These are phyloP conservation scores for Aegilops tauschii DNA, from an alignment of 176 grass and related monocot species.

Conservation along the genomic window DNA sequence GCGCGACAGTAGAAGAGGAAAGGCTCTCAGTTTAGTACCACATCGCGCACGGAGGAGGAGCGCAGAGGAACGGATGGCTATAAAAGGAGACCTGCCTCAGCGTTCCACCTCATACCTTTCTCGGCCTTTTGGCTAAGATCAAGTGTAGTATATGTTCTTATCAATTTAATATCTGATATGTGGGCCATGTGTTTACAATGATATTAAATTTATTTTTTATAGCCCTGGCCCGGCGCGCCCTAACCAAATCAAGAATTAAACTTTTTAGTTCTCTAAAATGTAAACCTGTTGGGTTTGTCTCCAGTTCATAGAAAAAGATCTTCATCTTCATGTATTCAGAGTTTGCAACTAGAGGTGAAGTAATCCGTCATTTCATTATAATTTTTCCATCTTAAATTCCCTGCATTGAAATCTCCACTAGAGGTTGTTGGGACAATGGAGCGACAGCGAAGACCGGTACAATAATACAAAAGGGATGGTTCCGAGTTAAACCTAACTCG, in stretches of 20 bases:
- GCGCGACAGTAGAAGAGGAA: background rate
- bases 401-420: background rate
- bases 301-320: no score
- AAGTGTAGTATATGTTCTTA: constrained; percentile 94
- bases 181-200: constrained; percentile 36
- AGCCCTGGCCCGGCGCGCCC: background rate
- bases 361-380: background rate
- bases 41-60: background rate
- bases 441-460: background rate
- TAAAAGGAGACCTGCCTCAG: background rate
- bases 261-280: background rate
- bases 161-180: constrained; percentile 90
- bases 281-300: no score
- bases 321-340: no score
- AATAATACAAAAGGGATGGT: background rate
- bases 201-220: constrained; percentile 82
- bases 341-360: no score
- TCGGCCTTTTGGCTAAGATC: constrained; percentile 84
- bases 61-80: background rate
- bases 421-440: background rate
- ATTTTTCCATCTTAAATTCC: no score
- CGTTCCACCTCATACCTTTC: constrained; percentile 53
- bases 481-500: background rate
- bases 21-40: background rate
- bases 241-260: background rate